Percentiles rank a stretch among this genome's conserved stretches.
phyloP scores from a whole-genome alignment of 768 basidiomycete species.

The Russula griseocarnosa region DNA sequence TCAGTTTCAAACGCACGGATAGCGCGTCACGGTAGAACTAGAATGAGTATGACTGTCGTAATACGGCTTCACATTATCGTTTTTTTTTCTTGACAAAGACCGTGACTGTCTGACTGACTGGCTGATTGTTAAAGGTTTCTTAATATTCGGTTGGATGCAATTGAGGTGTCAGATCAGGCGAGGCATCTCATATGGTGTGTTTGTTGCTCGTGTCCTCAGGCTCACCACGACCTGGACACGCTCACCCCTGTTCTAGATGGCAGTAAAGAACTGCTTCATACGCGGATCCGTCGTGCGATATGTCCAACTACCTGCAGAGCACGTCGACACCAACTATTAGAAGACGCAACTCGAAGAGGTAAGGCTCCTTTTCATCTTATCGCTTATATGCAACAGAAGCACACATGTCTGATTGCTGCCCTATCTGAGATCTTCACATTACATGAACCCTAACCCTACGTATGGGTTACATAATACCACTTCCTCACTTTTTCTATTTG shows the following conservation, averaged over 20 bases:
- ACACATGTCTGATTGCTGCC: conserved; percentile 5
- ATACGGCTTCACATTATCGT: no score
- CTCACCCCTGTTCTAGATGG: conserved; percentile 58
- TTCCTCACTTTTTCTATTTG: no score
- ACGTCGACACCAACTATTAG: conserved; percentile 94
- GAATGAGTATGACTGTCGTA: no score
- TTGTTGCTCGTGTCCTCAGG: not conserved
- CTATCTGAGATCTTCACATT: no score
- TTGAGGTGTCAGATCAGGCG: conserved; percentile 86
- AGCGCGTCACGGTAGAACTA: conserved; percentile 98
- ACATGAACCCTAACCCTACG: no score
- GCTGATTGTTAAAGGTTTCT: conserved; percentile 56
- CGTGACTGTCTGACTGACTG: no score
- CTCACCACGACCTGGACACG: not conserved
- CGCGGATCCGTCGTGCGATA: conserved; percentile 98
- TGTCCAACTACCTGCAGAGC: conserved; percentile 87
- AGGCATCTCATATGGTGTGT: conserved; percentile 93
- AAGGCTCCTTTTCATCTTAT: conserved; percentile 24
- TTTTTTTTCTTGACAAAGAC: not conserved
- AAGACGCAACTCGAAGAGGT: conserved; percentile 98
- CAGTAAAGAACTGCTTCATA: conserved; percentile 98
- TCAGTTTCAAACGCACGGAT: conserved; percentile 99
- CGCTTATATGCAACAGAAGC: not conserved
- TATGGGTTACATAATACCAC: no score
- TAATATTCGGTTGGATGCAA: conserved; percentile 94